Conservation (phyloP, 2,329 filamentous ascomycete genomes). For the Neofusicoccum umdonicola region DNA sequence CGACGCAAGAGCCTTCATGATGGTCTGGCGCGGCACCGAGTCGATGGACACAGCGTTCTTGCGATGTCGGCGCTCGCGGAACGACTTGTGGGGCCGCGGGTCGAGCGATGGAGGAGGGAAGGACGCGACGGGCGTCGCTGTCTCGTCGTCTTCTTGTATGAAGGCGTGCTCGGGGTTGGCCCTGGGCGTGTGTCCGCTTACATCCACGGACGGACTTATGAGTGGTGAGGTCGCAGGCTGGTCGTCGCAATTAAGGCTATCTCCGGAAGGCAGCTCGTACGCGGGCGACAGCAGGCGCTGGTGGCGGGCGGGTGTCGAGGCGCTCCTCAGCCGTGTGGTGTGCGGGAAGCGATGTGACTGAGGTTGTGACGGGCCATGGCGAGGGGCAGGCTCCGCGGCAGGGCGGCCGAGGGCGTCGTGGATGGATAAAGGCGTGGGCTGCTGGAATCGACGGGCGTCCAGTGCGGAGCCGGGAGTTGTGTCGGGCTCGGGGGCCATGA, state of each 20-base stretch:
- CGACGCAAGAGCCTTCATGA: conserved; percentile 78
- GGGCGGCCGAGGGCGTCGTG: background rate
- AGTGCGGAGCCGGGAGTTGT: conserved; percentile 5
- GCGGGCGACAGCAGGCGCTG: background rate
- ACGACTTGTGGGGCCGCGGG: conserved; percentile 23
- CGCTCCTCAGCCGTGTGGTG: conserved; percentile 11
- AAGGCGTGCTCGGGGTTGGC: background rate
- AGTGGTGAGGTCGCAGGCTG: conserved; percentile 13
- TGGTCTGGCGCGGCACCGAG: conserved; percentile 72
- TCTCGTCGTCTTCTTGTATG: background rate
- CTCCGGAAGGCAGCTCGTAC: background rate
- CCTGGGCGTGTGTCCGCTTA: conserved; percentile 10
- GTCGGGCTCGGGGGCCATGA: background rate
- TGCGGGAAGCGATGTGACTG: background rate
- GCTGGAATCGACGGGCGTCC: background rate
- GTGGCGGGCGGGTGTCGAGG: background rate
- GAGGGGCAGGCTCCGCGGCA: background rate
- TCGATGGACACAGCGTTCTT: conserved; percentile 57
- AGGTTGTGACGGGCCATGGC: background rate
- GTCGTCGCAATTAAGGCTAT: conserved; percentile 7
- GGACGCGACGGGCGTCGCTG: background rate
- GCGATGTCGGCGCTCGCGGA: conserved; percentile 39
- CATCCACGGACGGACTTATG: conserved; percentile 6
- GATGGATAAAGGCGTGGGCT: background rate
- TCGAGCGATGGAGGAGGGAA: background rate